phyloP scores from a whole-genome alignment of 306 rosid genomes.

The Prunus fruticosa region DNA sequence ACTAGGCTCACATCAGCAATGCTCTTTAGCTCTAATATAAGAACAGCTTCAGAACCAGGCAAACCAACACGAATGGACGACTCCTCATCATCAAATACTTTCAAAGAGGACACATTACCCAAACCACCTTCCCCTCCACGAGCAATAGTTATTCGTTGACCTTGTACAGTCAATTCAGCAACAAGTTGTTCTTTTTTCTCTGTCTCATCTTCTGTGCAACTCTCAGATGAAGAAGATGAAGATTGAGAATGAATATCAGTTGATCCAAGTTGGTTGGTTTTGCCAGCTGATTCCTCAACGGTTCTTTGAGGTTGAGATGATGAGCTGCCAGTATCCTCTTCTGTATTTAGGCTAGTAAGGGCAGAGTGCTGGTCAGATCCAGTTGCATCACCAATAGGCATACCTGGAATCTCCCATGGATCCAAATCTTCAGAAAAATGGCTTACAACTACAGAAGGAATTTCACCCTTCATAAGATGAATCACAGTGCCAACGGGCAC shows the following conservation, averaged over 20 bases:
- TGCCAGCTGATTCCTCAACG: constrained; percentile 21
- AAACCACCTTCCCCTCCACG: constrained; percentile 82
- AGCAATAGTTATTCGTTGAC: constrained; percentile 65
- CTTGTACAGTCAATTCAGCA: constrained; percentile 75
- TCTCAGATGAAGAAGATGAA: constrained; percentile 34
- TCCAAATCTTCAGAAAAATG: constrained; percentile 52
- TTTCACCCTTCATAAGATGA: constrained; percentile 74
- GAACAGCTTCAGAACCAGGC: constrained; percentile 65
- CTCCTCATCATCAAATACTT: constrained; percentile 33
- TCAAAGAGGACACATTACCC: constrained; percentile 48
- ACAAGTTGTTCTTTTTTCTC: constrained; percentile 50
- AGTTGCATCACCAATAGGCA: constrained; percentile 47
- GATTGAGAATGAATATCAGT: constrained; percentile 26
- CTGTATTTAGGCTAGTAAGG: constrained; percentile 22
- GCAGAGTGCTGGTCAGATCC: constrained; percentile 19
- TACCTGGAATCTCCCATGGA: constrained; percentile 90
- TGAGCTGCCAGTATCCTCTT: constrained; percentile 25
- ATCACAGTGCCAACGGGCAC: constrained; percentile 88
- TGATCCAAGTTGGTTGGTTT: constrained; percentile 19
- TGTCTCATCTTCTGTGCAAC: constrained; percentile 29
- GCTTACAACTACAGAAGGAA: constrained; percentile 39
- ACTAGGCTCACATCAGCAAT: constrained; percentile 92
- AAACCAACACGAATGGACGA: constrained; percentile 46
- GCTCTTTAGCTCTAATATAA: constrained; percentile 85
- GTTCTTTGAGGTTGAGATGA: constrained; percentile 24